phyloP scores from a whole-genome alignment of 73 alveolate species.

The Tetrahymena elliotti region DNA sequence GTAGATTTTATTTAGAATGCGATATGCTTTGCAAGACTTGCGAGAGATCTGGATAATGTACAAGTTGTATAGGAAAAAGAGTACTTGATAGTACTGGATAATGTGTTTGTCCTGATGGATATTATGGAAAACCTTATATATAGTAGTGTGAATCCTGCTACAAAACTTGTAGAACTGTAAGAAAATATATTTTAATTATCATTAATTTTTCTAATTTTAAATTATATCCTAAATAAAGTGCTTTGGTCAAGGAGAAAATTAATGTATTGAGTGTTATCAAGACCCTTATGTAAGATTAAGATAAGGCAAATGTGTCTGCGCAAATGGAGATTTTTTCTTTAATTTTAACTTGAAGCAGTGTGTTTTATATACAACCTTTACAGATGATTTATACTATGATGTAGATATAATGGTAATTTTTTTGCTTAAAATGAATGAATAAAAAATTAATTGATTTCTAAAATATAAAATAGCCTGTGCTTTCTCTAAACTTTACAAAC shows the following conservation, averaged over 20 bases:
- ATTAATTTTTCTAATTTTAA: neutral
- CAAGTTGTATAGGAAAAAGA: neutral
- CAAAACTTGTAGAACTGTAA: neutral
- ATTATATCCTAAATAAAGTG: neutral
- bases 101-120: neutral
- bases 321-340: neutral
- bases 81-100: neutral
- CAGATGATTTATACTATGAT: neutral
- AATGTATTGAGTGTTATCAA: neutral
- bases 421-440: neutral
- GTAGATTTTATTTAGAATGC: neutral
- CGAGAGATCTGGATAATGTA: neutral
- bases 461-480: neutral
- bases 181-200: neutral
- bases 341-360: neutral
- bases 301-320: neutral
- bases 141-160: neutral
- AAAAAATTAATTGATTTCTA: neutral
- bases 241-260: neutral
- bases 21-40: neutral
- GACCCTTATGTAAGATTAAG: neutral
- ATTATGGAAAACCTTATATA: neutral
- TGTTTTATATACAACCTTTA: neutral
- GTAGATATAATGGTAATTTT: neutral
- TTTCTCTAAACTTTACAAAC: neutral